Percentiles rank a stretch among this genome's conserved stretches.
Evolutionary conservation across 1,139 yeast species (phyloP).

Genomic region (Yamadazyma oceani): DNA sequence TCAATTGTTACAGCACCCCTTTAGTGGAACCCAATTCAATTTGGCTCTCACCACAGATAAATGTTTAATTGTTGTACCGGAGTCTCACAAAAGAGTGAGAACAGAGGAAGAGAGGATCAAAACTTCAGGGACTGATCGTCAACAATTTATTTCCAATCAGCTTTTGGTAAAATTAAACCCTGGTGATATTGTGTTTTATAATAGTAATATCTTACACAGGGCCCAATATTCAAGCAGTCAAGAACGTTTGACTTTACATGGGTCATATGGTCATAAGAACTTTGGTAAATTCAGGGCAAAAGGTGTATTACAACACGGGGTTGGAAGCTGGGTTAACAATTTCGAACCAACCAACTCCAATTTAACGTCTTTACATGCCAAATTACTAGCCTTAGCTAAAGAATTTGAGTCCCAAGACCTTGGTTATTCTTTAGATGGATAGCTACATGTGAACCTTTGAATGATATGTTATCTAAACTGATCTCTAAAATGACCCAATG

Average conservation of each 20-base stretch:
- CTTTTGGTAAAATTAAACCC: conserved; percentile 47
- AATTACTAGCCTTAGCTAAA: conserved; percentile 36
- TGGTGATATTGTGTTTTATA: conserved; percentile 57
- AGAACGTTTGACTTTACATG: conserved; percentile 51
- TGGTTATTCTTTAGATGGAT: conserved; percentile 49
- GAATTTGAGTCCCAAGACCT: conserved; percentile 41
- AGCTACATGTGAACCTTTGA: background rate
- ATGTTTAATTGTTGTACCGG: conserved; percentile 54
- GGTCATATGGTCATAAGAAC: conserved; percentile 51
- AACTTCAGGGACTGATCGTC: conserved; percentile 33
- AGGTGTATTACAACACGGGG: conserved; percentile 57
- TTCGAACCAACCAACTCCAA: conserved; percentile 39
- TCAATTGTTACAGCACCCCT: conserved; percentile 40
- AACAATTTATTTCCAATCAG: conserved; percentile 42
- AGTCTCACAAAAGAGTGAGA: conserved; percentile 49
- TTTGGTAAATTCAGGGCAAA: conserved; percentile 48
- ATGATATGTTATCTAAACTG: background rate
- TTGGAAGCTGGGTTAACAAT: conserved; percentile 48
- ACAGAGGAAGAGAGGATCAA: conserved; percentile 48
- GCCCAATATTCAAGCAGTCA: conserved; percentile 44
- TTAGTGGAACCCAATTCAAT: conserved; percentile 57
- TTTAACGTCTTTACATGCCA: conserved; percentile 33
- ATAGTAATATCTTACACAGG: conserved; percentile 53
- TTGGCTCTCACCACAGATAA: conserved; percentile 51
- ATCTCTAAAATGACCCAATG: too few species aligned